These are phyloP conservation scores for Neonectria hederae DNA, from an alignment of 2,329 filamentous ascomycete genomes.

Conservation along the genomic window DNA sequence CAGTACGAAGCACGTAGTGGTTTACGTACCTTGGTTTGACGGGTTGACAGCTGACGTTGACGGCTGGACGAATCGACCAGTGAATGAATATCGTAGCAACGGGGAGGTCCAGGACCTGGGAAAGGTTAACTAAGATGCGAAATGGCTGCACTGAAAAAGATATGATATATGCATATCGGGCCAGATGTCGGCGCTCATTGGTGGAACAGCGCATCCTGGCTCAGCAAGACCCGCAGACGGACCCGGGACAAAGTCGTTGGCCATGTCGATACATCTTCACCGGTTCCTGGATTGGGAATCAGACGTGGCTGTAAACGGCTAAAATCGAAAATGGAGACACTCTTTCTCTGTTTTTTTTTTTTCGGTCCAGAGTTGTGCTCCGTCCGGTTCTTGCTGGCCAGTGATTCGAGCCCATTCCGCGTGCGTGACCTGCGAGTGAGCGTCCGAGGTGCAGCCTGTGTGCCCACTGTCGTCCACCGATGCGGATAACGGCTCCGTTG, in stretches of 20 bases:
- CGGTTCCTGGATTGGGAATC: conserved; percentile 48
- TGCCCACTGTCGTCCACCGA: background rate
- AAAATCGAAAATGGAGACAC: conserved; percentile 17
- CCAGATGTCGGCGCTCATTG: conserved; percentile 26
- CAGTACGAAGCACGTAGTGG: background rate
- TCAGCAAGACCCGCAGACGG: conserved; percentile 30
- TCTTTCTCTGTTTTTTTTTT: background rate
- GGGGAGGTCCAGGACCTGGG: conserved; percentile 18
- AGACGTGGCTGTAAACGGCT: conserved; percentile 36
- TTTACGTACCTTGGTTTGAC: background rate
- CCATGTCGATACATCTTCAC: conserved; percentile 41
- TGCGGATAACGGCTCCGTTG: background rate
- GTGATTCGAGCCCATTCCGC: conserved; percentile 6
- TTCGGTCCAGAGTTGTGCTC: background rate
- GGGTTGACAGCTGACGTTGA: background rate
- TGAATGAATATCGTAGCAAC: conserved; percentile 25
- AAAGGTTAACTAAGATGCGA: background rate
- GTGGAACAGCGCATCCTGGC: conserved; percentile 32
- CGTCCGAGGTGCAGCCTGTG: conserved; percentile 4
- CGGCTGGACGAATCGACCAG: background rate
- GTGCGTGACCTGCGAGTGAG: conserved; percentile 22
- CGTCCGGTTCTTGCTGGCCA: conserved; percentile 11
- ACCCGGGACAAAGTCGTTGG: conserved; percentile 35
- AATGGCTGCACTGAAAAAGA: conserved; percentile 4
- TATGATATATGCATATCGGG: background rate